Conservation (phyloP, 2,329 filamentous ascomycete species). For the Paramyrothecium roridum region DNA sequence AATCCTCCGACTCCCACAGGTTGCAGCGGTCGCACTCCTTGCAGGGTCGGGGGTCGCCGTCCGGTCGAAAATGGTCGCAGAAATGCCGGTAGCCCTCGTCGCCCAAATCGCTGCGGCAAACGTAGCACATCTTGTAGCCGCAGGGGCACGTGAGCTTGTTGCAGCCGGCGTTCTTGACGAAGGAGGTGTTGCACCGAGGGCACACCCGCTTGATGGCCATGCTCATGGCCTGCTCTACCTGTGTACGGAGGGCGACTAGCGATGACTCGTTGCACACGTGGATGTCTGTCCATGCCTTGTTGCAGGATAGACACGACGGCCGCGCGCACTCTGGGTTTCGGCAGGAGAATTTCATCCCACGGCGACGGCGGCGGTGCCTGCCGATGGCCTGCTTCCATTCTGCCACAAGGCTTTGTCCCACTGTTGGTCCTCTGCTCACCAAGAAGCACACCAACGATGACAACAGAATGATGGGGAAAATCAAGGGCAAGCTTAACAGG, state of each 20-base stretch:
- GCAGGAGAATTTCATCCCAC: conserved; percentile 76
- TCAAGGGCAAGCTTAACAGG: conserved; percentile 51
- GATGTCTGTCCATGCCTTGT: conserved; percentile 80
- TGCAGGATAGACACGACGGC: conserved; percentile 76
- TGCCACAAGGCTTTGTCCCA: conserved; percentile 35
- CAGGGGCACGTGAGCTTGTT: conserved; percentile 96
- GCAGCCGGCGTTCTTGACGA: conserved; percentile 91
- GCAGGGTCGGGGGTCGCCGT: conserved; percentile 70
- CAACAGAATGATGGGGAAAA: conserved; percentile 49
- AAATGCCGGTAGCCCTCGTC: conserved; percentile 88
- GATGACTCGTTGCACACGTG: conserved; percentile 88
- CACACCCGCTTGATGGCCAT: conserved; percentile 94
- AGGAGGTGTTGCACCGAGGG: conserved; percentile 84
- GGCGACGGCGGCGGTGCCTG: conserved; percentile 66
- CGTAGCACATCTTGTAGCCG: conserved; percentile 97
- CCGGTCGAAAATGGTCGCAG: conserved; percentile 88
- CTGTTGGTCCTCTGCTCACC: conserved; percentile 37
- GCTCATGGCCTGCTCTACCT: conserved; percentile 90
- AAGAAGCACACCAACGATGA: conserved; percentile 42
- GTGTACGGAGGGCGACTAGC: conserved; percentile 76
- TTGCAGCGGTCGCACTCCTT: conserved; percentile 78
- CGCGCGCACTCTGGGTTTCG: conserved; percentile 65
- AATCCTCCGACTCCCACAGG: conserved; percentile 73
- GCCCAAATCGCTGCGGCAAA: conserved; percentile 76
- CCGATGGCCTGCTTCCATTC: conserved; percentile 59